Evolutionary conservation across 805 yeast genomes (phyloP).

Genomic region (Hanseniaspora mollemarum): DNA sequence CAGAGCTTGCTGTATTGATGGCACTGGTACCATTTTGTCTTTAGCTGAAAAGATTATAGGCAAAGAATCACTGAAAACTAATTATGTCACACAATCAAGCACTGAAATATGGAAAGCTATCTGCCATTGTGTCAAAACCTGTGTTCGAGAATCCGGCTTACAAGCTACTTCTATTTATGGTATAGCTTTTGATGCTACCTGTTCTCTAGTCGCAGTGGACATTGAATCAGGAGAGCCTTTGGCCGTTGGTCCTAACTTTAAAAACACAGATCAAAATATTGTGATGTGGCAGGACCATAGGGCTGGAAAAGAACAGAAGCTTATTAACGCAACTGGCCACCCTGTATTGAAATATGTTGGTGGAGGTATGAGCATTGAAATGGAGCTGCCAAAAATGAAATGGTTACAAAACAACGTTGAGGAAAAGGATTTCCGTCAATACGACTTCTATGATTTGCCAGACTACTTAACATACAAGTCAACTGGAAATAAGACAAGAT

Average conservation of each 20-base stretch:
- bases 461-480: constrained; percentile 88
- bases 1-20: constrained; percentile 82
- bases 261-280: constrained; percentile 62
- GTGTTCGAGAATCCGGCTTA: constrained; percentile 62
- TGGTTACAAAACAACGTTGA: constrained; percentile 88
- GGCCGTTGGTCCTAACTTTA: constrained; percentile 86
- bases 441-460: constrained; percentile 83
- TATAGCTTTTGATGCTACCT: constrained; percentile 94
- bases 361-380: constrained; percentile 94
- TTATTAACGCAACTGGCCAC: constrained; percentile 70
- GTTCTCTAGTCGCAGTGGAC: constrained; percentile 76
- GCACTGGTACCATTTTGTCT: constrained; percentile 67
- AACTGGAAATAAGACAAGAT: constrained; percentile 75
- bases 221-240: constrained; percentile 57
- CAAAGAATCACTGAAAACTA: constrained; percentile 62
- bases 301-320: constrained; percentile 68
- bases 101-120: constrained; percentile 86
- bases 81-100: constrained; percentile 73
- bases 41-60: constrained; percentile 69
- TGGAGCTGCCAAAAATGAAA: constrained; percentile 94
- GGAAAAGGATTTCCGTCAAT: constrained; percentile 40
- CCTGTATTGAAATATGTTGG: constrained; percentile 83
- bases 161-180: constrained; percentile 63
- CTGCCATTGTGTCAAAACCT: constrained; percentile 67
- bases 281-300: constrained; percentile 98